These are phyloP conservation scores for Magnaporthiopsis incrustans DNA, from an alignment of 2,329 filamentous ascomycete genomes.

Conservation along the genomic window DNA sequence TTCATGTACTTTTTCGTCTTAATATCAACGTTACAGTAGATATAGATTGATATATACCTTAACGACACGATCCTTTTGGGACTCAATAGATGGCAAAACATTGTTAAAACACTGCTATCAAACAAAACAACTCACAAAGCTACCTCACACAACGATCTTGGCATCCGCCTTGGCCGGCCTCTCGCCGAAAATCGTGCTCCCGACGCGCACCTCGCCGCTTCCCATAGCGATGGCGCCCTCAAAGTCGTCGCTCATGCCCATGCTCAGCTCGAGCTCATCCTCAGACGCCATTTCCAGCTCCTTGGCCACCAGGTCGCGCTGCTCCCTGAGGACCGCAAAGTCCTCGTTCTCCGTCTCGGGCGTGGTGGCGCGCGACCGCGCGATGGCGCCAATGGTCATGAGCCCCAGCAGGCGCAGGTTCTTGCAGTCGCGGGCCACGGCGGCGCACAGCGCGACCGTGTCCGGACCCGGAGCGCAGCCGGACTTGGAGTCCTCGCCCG, in stretches of 20 bases:
- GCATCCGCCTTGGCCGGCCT: slow-evolving; percentile 74
- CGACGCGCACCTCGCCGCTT: slow-evolving; percentile 83
- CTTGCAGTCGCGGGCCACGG: slow-evolving; percentile 64
- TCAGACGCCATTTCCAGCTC: slow-evolving; percentile 45
- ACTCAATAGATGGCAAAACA: background rate
- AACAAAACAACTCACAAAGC: too few species aligned
- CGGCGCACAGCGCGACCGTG: slow-evolving; percentile 55
- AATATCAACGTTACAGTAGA: too few species aligned
- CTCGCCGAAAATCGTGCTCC: slow-evolving; percentile 87
- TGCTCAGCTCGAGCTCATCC: slow-evolving; percentile 74
- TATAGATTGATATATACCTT: too few species aligned
- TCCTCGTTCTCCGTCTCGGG: slow-evolving; percentile 85
- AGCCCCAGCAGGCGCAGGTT: slow-evolving; percentile 69
- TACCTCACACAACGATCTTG: slow-evolving; percentile 46
- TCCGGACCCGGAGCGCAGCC: slow-evolving; percentile 64
- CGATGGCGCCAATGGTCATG: slow-evolving; percentile 97
- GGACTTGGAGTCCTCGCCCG: slow-evolving; percentile 76
- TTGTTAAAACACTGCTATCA: background rate
- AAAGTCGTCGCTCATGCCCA: slow-evolving; percentile 98
- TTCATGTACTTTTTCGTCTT: too few species aligned
- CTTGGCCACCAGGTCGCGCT: slow-evolving; percentile 60
- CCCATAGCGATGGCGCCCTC: slow-evolving; percentile 79
- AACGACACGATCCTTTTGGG: too few species aligned
- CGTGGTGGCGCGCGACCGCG: slow-evolving; percentile 65
- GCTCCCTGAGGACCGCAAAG: slow-evolving; percentile 61